Base-by-base conservation (phyloP, 75 land plant genomes). In the Pinus taeda region DNA sequence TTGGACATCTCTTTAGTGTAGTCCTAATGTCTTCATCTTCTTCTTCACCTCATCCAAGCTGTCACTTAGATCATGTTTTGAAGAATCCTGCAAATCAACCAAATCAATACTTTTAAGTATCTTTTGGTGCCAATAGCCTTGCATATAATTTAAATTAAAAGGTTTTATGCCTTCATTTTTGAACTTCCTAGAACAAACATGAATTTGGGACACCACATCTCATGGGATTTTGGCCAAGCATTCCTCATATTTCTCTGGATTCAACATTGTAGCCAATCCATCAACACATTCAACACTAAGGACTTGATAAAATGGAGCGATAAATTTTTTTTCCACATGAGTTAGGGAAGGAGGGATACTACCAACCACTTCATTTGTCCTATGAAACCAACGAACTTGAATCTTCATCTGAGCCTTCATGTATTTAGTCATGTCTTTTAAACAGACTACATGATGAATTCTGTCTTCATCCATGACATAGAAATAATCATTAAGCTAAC, bases 351-450 rank as follows among this genome's bases (percentile, higher is more conserved):
- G 80, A 80, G 84, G 75, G 77, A 77, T 87, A 82, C 90, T 82
- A 49, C 6, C 5, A 42, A 42, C 6, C 6, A 42, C 45, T 87
- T 96, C 98, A 78, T 85, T 92, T 74, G 91, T 87, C 79, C 87
- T 93, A 80, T 92, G 91, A 89, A 93, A 96, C 97, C 97, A 96
- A 61, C 86, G 91, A 80, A 93, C 97, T 81, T 86, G 80, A 75
- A 93, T 89, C 83, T 88, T 92, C 49, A 85, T 93, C 74, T 81
- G 84, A 58, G 74, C 33, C 33, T 33, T 33, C 33, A 0, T 33
- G 33, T 33, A 0, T 33, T 33, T 1, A 33, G 0, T 0, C 33
- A 33, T 33, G 33, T 33, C 33, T 33, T 33, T 1, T 2, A 33
- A 33, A 33, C 33, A 33, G 0, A 1, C 2, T 33, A 33, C 1